Conservation (phyloP, 2,329 filamentous ascomycete genomes). For the Penicillium psychrosexuale region DNA sequence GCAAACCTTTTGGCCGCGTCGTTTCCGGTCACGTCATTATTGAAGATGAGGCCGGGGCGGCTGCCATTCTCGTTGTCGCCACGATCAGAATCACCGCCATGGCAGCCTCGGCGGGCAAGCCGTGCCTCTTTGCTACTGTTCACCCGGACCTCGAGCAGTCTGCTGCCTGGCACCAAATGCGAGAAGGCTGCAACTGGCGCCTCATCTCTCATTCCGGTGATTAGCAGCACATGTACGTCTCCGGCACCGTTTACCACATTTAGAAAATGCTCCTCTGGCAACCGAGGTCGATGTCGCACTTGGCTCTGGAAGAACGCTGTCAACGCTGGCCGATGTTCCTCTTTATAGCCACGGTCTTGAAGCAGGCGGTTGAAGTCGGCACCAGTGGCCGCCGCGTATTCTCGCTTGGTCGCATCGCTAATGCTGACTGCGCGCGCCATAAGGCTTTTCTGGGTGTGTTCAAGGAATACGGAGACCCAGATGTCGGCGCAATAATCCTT, state of each 20-base stretch:
- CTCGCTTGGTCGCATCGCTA: constrained; percentile 56
- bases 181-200: constrained; percentile 55
- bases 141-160: constrained; percentile 55
- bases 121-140: constrained; percentile 41
- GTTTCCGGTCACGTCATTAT: constrained; percentile 49
- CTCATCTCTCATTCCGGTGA: constrained; percentile 63
- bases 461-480: constrained; percentile 49
- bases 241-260: constrained; percentile 41
- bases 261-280: constrained; percentile 54
- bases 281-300: constrained; percentile 41
- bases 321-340: constrained; percentile 55
- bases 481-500: constrained; percentile 59
- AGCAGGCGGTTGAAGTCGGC: constrained; percentile 51
- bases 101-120: constrained; percentile 9
- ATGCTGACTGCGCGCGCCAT: constrained; percentile 52
- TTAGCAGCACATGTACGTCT: constrained; percentile 55
- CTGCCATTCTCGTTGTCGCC: constrained; percentile 11
- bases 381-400: constrained; percentile 53
- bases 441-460: constrained; percentile 25
- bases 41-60: constrained; percentile 49
- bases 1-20: constrained; percentile 45
- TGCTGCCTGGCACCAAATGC: constrained; percentile 53
- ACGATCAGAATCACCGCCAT: not conserved
- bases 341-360: constrained; percentile 58
- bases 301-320: constrained; percentile 53